Base-by-base conservation (phyloP, 23 red algal species). In the Gracilaria domingensis region DNA sequence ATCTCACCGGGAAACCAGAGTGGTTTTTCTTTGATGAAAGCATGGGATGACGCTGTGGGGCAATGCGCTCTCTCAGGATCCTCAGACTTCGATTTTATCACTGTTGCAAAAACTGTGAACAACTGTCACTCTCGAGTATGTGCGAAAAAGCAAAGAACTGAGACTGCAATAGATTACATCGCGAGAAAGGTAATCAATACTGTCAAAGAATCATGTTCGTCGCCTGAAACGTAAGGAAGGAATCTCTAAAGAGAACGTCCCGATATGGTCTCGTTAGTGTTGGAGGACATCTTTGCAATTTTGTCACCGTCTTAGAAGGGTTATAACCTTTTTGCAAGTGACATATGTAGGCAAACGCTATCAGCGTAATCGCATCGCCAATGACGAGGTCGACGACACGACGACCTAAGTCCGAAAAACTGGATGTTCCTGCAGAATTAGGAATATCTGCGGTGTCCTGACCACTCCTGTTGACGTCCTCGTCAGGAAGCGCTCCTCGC, bases 381-480 rank as follows among this genome's bases (percentile, higher is more conserved):
- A 90, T 24, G 38, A 82, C 95, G 25, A 98, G 90, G 44, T 89
- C 86, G 3, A 90, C 77, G n/a, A n/a, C n/a, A 50, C 83, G 87
- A 51, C 39, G 40, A 12, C 29, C 57, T 18, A 98, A 69, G 61
- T 98, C 95, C 0, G 73, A 59, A 39, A 83, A 91, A 18, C 82
- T 90, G 17, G 85, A 81, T 35, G 85, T 78, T 79, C 91, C 81
- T 24, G 58, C 28, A 34, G 62, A 40, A 4, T 30, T 48, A 92
- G 94, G 36, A 92, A 69, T 59, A 91, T 72, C n/a, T 91, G 53
- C 36, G n/a, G n/a, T n/a, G n/a, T n/a, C n/a, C n/a, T n/a, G n/a
- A 26, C 96, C 88, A 83, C 96, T 98, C 71, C 87, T n/a, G n/a
- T n/a, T n/a, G n/a, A n/a, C n/a, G 76, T 94, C n/a, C n/a, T 62